Conservation (phyloP, 768 basidiomycete genomes). For the Boletus vinaceobasis region DNA sequence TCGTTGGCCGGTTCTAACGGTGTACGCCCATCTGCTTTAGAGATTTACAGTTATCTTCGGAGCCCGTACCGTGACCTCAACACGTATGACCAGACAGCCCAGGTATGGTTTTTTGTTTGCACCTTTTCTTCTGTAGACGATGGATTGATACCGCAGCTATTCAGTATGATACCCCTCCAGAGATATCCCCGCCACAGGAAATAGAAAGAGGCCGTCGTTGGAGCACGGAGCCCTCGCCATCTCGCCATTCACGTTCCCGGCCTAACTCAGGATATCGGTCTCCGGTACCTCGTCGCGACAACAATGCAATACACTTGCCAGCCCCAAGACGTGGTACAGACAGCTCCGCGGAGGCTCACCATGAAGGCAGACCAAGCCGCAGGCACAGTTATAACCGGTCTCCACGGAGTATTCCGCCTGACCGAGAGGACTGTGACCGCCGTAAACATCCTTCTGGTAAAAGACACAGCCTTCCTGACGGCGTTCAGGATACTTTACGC, state of each 20-base stretch:
- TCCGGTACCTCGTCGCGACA: slow-evolving; percentile 2
- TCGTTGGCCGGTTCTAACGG: not conserved
- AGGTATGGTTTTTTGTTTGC: slow-evolving; percentile 47
- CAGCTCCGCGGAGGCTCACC: slow-evolving; percentile 3
- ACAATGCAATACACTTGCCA: not conserved
- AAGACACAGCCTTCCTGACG: not conserved
- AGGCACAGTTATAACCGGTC: slow-evolving; percentile 3
- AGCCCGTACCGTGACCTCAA: slow-evolving; percentile 86
- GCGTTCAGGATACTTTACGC: slow-evolving; percentile 1
- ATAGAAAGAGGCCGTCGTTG: slow-evolving; percentile 27
- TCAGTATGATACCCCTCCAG: slow-evolving; percentile 58
- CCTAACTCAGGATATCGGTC: slow-evolving; percentile 28
- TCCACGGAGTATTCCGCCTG: not conserved
- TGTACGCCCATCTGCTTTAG: slow-evolving; percentile 35
- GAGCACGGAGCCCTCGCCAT: slow-evolving; percentile 20
- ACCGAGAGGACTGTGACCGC: not conserved
- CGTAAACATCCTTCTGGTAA: not conserved
- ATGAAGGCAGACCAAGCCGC: not conserved
- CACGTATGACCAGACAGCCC: slow-evolving; percentile 75
- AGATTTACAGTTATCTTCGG: slow-evolving; percentile 84
- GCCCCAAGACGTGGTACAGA: not conserved
- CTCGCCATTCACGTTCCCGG: slow-evolving; percentile 24
- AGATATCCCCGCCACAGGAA: slow-evolving; percentile 36
- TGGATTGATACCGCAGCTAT: slow-evolving; percentile 6
- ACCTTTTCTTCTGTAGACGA: not conserved